Percentiles rank a stretch among this genome's conserved stretches.
These are phyloP conservation scores for Dactylellina sp. DNA, from an alignment of 2,329 filamentous ascomycete genomes.

Conservation along the genomic window DNA sequence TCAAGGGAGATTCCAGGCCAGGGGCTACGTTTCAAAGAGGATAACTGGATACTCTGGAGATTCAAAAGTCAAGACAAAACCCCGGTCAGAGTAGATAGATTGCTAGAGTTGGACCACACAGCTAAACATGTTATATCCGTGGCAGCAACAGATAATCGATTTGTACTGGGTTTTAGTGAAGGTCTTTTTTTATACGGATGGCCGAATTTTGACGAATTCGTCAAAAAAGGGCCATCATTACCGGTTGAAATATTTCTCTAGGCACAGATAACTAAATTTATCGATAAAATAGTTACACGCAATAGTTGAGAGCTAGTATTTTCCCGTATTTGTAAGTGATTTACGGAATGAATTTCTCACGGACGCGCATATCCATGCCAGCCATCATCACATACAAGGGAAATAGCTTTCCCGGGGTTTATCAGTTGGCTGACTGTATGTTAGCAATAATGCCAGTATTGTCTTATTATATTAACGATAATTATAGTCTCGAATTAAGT, in stretches of 20 bases:
- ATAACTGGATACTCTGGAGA: conserved; percentile 15
- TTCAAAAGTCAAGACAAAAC: neutral
- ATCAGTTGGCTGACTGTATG: no score
- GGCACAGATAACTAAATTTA: no score
- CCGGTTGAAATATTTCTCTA: neutral
- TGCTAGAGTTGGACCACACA: neutral
- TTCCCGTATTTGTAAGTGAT: no score
- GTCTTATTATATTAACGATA: neutral
- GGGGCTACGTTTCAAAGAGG: neutral
- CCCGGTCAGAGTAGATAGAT: neutral
- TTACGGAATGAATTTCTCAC: no score
- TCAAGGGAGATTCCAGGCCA: no score
- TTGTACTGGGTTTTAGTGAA: neutral
- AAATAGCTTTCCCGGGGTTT: no score
- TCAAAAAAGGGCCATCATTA: neutral
- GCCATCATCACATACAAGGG: no score
- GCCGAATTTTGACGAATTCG: conserved; percentile 34
- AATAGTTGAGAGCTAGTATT: no score
- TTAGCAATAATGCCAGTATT: neutral
- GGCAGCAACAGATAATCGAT: conserved; percentile 18
- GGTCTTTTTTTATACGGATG: conserved; percentile 34
- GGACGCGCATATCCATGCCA: no score
- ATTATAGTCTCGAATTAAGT: no score
- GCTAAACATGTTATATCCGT: neutral
- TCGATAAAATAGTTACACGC: no score